Evolutionary conservation across 371 early-diverging fungal species (phyloP), one percentile per base, ranked within the genome.

Genomic region (Cladochytrium tenue): DNA sequence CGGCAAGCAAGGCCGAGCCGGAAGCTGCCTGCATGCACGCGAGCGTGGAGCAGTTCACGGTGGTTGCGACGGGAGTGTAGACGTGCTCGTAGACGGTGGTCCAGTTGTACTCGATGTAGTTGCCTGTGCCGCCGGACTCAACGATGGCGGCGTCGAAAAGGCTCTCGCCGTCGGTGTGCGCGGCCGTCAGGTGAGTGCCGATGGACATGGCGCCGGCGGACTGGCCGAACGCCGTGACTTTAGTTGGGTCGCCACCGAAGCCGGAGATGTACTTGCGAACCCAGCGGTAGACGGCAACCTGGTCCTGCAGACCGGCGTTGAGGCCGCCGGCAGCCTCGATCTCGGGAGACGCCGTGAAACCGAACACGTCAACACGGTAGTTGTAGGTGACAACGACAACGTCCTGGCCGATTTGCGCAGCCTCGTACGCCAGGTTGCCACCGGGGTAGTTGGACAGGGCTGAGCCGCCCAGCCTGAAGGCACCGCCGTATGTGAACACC

Each of bases 251-350:
- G 7, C 85, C 85, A 7, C 81, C 82, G 68, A 86, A 83, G 0
- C 60, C 51, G n/a, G 17, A 13, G 51, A 86, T 83, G 55, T 84
- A 67, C 25, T 71, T 55, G 27, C 60, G 62, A 20, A 85, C 76
- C 86, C 86, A 86, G 17, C 69, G 60, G 3, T 83, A 51, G 0
- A 80, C 84, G 10, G 72, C 33, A 25, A 57, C 31, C 62, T 84
- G 83, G 57, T 86, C 84, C 32, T 65, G 67, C 0, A 83, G 67
- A 20, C 76, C 78, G 58, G 66, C 69, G 58, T 84, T 82, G 50
- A 28, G 26, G 28, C 20, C 23, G 25, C 67, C 63, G n/a, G 51
- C 52, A 30, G 56, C 15, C 2, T 27, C 25, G 33, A 72, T 5
- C 32, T 72, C 62, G n/a, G n/a, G 28, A 26, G 73, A 60, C 2